These are phyloP conservation scores for Jatropha podagrica DNA, from an alignment of 441 rosid species.

Conservation along the genomic window DNA sequence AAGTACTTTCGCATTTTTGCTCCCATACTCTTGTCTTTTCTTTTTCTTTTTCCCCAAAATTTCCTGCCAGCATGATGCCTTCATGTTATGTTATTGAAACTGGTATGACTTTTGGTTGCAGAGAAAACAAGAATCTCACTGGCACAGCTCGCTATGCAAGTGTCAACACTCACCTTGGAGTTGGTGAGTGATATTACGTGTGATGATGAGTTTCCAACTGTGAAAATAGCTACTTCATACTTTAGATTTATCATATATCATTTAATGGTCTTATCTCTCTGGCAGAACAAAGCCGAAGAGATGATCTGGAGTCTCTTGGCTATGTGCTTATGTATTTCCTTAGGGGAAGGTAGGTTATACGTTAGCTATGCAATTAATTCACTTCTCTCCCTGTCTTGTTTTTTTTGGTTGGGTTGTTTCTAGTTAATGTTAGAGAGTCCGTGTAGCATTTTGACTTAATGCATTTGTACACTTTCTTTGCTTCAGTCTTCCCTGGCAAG, in stretches of 20 bases:
- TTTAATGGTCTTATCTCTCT: conserved; percentile 19
- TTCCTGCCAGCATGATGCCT: background rate
- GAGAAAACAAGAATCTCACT: conserved; percentile 89
- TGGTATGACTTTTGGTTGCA: conserved; percentile 28
- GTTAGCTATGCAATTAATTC: conserved; percentile 7
- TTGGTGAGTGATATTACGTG: conserved; percentile 52
- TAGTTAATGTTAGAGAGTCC: conserved; percentile 19
- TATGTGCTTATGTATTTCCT: conserved; percentile 90
- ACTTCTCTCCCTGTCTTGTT: conserved; percentile 10
- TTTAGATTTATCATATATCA: background rate
- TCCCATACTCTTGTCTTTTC: background rate
- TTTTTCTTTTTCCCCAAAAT: background rate
- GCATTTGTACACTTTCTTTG: conserved; percentile 23
- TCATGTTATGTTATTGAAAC: background rate
- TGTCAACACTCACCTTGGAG: conserved; percentile 89
- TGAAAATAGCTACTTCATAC: conserved; percentile 16
- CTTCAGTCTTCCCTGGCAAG: conserved; percentile 93
- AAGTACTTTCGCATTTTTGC: too few species aligned
- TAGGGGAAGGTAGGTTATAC: conserved; percentile 68
- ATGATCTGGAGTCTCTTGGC: conserved; percentile 93
- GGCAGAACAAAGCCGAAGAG: conserved; percentile 92
- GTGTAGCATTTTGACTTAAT: conserved; percentile 6
- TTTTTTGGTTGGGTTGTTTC: conserved; percentile 16
- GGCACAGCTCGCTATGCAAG: conserved; percentile 98
- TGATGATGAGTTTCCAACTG: conserved; percentile 24